These are phyloP conservation scores for Cryptococcus sp. DNA, from an alignment of 1,284 basidiomycete genomes.

Conservation along the genomic window DNA sequence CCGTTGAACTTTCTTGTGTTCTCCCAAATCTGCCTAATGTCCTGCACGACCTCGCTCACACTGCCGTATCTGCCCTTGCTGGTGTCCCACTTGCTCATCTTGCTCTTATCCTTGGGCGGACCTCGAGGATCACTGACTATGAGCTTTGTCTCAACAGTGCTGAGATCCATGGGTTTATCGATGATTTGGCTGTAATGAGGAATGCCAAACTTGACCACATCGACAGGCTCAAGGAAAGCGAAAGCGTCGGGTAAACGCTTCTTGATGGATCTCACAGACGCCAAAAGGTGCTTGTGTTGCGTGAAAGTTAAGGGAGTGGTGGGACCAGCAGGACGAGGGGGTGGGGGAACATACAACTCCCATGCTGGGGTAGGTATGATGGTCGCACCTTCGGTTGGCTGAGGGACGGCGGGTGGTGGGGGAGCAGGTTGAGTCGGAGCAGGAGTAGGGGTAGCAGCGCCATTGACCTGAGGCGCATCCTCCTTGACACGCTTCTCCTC, in stretches of 20 bases:
- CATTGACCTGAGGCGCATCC: conserved; percentile 7
- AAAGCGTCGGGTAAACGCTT: conserved; percentile 74
- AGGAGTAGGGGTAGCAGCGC: not conserved
- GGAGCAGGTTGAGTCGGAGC: conserved; percentile 4
- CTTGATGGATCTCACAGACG: conserved; percentile 79
- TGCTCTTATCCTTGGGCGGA: conserved; percentile 55
- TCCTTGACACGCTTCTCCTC: conserved; percentile 44
- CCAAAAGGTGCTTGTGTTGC: conserved; percentile 81
- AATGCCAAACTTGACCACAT: conserved; percentile 82
- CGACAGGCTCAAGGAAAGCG: conserved; percentile 86
- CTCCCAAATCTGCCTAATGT: conserved; percentile 81
- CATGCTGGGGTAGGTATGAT: conserved; percentile 19
- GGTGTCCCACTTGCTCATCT: conserved; percentile 57
- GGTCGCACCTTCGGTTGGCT: conserved; percentile 7
- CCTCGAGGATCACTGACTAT: conserved; percentile 66
- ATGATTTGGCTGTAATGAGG: conserved; percentile 89
- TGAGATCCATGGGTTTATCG: conserved; percentile 90
- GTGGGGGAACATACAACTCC: conserved; percentile 38
- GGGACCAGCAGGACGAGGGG: conserved; percentile 41
- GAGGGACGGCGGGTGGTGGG: conserved; percentile 1
- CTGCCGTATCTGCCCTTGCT: conserved; percentile 69
- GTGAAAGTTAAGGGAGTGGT: conserved; percentile 51
- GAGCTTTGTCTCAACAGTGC: conserved; percentile 90
- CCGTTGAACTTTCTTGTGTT: conserved; percentile 95
- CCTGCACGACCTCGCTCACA: conserved; percentile 75